Evolutionary conservation across 2,329 filamentous ascomycete genomes (phyloP), one percentile per base, ranked within the genome.

Genomic region (Aspergillus flavus): DNA sequence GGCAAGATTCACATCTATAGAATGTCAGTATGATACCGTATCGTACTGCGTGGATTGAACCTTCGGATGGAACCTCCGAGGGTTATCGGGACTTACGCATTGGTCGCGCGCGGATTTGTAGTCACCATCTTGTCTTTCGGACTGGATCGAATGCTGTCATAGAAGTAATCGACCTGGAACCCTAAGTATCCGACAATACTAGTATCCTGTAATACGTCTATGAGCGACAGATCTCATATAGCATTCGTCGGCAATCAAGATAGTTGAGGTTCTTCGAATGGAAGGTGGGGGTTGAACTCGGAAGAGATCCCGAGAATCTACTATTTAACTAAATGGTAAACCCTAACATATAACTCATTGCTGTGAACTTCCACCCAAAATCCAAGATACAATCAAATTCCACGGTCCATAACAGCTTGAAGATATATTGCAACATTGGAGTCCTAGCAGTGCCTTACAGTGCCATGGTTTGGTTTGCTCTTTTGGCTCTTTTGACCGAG

Each of bases 1-100:
- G 68, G 21, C 68, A 70, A 6, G 57, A 59, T 14, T 59, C 57
- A 23, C 57, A 59, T 43, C 57, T 59, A 36, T 36, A 36, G 19
- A 34, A 54, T 28, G 28, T 53, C 50, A 54, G 19, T 23, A 30
- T 50, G 46, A 16, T 50, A 50, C 46, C 14, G 46, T 50, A 50
- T 16, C 19, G 23, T 50, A 30, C 26, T 30, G 46, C 23, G 26
- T 32, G 46, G 46, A 50, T 50, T 7, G 23, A 6, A 12, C 16
- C 26, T 19, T 54, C 30, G 52, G 52, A 23, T 9, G 32, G 52
- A 7, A 36, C 28, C 32, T 54, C 52, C 52, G 52, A 54, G 16
- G 46, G 30, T 28, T 9, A 23, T 36, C 30, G 21, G 32, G 16
- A 54, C 52, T 54, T 30, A 54, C 52, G 52, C 52, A 54, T 54